These are phyloP conservation scores for Oryza punctata DNA, from an alignment of 176 grass and related monocot genomes.

Conservation along the genomic window DNA sequence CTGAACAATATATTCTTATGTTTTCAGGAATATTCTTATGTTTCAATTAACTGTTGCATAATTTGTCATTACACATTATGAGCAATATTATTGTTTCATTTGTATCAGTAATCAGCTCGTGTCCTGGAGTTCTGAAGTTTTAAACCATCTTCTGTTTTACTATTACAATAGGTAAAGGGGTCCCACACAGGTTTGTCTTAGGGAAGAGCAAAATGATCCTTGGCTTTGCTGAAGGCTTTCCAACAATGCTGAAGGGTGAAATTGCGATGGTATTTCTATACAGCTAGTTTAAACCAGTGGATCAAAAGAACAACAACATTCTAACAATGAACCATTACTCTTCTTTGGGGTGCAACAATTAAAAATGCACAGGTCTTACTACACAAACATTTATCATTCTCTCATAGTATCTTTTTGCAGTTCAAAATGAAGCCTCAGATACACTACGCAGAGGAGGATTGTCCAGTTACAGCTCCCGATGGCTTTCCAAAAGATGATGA, in stretches of 20 bases:
- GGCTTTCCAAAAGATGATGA: slow-evolving; percentile 81
- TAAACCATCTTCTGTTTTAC: slow-evolving; percentile 41
- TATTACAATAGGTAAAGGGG: slow-evolving; percentile 78
- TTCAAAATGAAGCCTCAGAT: slow-evolving; percentile 99
- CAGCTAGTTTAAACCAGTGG: slow-evolving; percentile 4
- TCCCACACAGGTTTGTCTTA: slow-evolving; percentile 77
- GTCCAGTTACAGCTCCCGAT: slow-evolving; percentile 81
- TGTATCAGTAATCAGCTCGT: slow-evolving; percentile 14
- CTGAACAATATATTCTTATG: background rate
- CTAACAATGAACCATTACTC: background rate
- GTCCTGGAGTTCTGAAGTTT: background rate
- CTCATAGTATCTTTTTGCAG: slow-evolving; percentile 52
- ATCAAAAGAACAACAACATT: slow-evolving; percentile 13
- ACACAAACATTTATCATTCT: background rate
- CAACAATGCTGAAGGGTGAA: slow-evolving; percentile 87
- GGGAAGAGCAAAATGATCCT: slow-evolving; percentile 98
- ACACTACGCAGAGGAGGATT: slow-evolving; percentile 89
- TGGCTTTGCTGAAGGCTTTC: slow-evolving; percentile 89
- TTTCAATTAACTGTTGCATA: background rate
- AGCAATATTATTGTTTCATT: slow-evolving; percentile 16
- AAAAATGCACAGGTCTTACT: background rate
- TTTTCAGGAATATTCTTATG: slow-evolving; percentile 22
- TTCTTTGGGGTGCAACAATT: slow-evolving; percentile 2
- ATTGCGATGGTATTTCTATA: slow-evolving; percentile 79
- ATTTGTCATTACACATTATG: background rate